These are phyloP conservation scores for Mycena vulgaris DNA, from an alignment of 768 basidiomycete species.

Conservation along the genomic window DNA sequence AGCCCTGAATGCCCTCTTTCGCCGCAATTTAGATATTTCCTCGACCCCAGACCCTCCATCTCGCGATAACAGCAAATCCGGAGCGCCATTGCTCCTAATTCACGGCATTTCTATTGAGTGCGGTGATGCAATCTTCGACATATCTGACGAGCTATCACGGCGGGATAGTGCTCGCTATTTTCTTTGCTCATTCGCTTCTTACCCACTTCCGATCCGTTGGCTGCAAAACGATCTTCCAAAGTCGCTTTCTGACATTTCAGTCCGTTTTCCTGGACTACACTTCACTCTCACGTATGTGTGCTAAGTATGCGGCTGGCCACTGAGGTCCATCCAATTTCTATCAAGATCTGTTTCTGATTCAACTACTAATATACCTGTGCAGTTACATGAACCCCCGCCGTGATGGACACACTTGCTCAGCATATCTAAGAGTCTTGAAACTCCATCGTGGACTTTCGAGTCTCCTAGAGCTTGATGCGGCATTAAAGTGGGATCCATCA, in stretches of 20 bases:
- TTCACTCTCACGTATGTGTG: too few species aligned
- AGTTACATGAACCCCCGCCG: too few species aligned
- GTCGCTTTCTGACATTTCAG: too few species aligned
- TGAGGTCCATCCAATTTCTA: not conserved
- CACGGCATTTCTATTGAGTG: not conserved
- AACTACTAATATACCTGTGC: not conserved
- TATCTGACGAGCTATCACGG: too few species aligned
- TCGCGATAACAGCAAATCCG: not conserved
- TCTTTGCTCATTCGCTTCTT: too few species aligned
- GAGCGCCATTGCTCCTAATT: not conserved
- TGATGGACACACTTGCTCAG: not conserved
- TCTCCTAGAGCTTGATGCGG: not conserved
- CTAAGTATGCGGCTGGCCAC: too few species aligned
- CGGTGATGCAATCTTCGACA: too few species aligned
- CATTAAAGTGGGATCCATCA: conserved; percentile 6
- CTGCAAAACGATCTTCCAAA: too few species aligned
- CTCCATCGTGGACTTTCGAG: not conserved
- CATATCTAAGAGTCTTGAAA: not conserved
- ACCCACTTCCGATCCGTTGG: too few species aligned
- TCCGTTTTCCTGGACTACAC: too few species aligned
- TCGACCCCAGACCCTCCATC: not conserved
- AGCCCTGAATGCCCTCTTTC: conserved; percentile 2
- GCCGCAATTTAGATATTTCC: conserved; percentile 1
- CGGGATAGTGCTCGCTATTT: too few species aligned
- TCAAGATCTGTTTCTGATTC: not conserved